Evolutionary conservation across 352 stramenopile genomes (phyloP), one percentile per base, ranked within the genome.

Genomic region (Blastocystis sp.): DNA sequence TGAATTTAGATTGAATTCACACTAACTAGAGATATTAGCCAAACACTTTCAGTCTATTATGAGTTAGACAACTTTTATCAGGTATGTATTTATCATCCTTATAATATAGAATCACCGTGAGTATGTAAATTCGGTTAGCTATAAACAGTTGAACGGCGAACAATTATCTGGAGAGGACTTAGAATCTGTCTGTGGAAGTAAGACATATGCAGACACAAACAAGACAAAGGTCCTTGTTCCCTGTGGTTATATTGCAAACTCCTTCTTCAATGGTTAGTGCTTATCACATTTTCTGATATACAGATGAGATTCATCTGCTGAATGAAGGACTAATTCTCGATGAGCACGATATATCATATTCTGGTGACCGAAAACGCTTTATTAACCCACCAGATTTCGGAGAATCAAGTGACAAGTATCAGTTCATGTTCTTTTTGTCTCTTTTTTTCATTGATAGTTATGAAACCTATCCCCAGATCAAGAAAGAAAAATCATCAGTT

Each of bases 11-110:
- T 84, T 44, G 93, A 94, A 87, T 92, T 95, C 69, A 96, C 95
- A 93, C 93, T 94, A 66, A 93, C 92, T 9, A 27, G 53, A 15
- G 73, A 84, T 42, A 42, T 84, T 1, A 22, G 3, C 4, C 40
- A 53, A 77, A 94, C 93, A 9, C 90, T 96, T 58, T 95, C 93
- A 88, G 90, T 96, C 22, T 96, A 96, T 91, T 96, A 96, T 90
- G 93, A 96, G 90, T 92, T 96, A 68, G 93, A 95, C 91, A 96
- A 96, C 91, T 96, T 96, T 89, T 96, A 96, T 91, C 94, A 96
- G 91, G 73, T 84, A 24, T 51, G 9, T 15, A 57, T 24, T 17
- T 4, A n/a, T 6, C n/a, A 24, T 27, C 48, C 4, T 15, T 84
- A 37, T 33, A 11, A 2, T 4, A 9, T 44, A 84, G 73, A 96